Base-by-base conservation (phyloP, 1,284 basidiomycete species). In the Trichosporon asahii region DNA sequence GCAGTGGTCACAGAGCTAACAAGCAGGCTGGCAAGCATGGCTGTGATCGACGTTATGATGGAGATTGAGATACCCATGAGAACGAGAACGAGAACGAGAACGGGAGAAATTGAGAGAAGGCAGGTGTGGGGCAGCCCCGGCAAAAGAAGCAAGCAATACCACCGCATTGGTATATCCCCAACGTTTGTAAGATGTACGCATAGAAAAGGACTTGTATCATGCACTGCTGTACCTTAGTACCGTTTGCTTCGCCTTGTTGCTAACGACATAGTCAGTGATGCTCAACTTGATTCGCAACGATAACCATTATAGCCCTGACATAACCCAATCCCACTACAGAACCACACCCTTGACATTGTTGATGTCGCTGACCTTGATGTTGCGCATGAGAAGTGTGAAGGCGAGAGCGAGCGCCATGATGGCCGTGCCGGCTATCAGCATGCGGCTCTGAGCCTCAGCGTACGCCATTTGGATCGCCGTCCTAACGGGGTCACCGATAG, bases 321-420 rank as follows among this genome's bases (percentile, higher is more conserved):
- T 27, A 18, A 49, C 31, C 18, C 11, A 29, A 64, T n/a, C 18
- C 57, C 0, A 49, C 68, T 76, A 81, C 57, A 82, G 78, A 15
- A 81, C 63, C 15, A 79, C 67, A 15, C 80, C 79, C 75, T 79
- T 80, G 73, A 78, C 77, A 70, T 80, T 78, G 68, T 77, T 68
- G 21, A 78, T 74, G 57, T 77, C 74, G n/a, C 74, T 71, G 15
- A 82, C 77, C 64, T 76, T 76, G 72, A 80, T 77, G 70, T 82
- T 80, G 69, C 72, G 73, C 68, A 82, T 77, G 29, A 79, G n/a
- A 18, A 76, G 60, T 29, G 77, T 68, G 23, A 65, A 75, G 1
- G 72, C 65, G 7, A 80, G 63, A 5, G 77, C 66, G 5, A 80
- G 57, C 0, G 66, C 77, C 75, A 79, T 78, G 69, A 80, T 73